These are phyloP conservation scores for Solanum corneliomulleri DNA, from an alignment of 257 asterid species.

Conservation along the genomic window DNA sequence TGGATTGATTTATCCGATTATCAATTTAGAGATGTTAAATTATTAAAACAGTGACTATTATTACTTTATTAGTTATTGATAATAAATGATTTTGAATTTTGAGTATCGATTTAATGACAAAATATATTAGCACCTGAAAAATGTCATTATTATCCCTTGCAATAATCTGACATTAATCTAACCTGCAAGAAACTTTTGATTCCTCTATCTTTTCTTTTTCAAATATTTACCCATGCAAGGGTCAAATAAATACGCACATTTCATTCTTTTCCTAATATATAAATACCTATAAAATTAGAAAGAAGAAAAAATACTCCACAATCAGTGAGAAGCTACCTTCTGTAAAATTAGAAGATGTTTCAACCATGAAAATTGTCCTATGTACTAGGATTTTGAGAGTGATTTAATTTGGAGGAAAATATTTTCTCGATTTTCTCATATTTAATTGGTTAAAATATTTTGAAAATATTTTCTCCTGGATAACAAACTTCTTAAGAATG, in stretches of 20 bases:
- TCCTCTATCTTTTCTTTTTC: not conserved
- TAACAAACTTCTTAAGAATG: no score
- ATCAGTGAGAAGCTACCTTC: not conserved
- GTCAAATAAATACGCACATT: not conserved
- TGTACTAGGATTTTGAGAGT: no score
- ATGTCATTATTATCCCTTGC: not conserved
- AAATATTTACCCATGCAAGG: not conserved
- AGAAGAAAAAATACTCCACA: rapidly evolving
- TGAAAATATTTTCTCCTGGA: rapidly evolving
- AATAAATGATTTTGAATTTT: not conserved
- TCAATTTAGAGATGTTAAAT: not conserved
- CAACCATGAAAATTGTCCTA: not conserved
- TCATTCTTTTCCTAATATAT: not conserved
- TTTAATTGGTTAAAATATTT: no score
- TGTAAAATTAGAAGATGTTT: not conserved
- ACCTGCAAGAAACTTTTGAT: not conserved
- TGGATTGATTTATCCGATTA: not conserved
- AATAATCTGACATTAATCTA: not conserved
- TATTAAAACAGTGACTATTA: not conserved
- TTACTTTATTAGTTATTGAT: not conserved
- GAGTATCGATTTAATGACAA: no score
- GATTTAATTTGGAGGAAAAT: not conserved
- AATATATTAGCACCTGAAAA: not conserved
- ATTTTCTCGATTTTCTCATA: rapidly evolving
- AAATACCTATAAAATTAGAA: not conserved